These are phyloP conservation scores for Porodaedalea pini DNA, from an alignment of 1,284 basidiomycete species.

Conservation along the genomic window DNA sequence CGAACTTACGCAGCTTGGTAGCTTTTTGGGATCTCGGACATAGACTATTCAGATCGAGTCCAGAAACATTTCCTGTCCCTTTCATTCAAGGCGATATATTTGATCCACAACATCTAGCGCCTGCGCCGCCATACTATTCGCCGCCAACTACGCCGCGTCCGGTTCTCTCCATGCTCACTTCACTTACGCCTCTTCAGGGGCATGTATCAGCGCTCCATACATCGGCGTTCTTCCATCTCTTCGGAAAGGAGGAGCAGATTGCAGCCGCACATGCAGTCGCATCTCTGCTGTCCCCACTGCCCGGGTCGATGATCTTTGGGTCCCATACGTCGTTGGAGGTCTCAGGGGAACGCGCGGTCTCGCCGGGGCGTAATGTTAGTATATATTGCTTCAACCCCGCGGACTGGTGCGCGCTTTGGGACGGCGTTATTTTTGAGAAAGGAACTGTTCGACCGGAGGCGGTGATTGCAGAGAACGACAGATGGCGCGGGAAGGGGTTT, in stretches of 20 bases:
- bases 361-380: neutral
- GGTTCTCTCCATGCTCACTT: slow-evolving; percentile 32
- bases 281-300: slow-evolving; percentile 36
- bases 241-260: slow-evolving; percentile 41
- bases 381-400: slow-evolving; percentile 19
- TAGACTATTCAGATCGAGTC: slow-evolving; percentile 24
- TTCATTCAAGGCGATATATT: slow-evolving; percentile 26
- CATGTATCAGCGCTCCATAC: slow-evolving; percentile 46
- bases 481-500: neutral
- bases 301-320: slow-evolving; percentile 39
- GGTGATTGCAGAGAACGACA: neutral
- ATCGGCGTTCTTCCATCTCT: slow-evolving; percentile 51
- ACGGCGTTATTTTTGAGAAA: slow-evolving; percentile 15
- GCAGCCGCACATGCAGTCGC: slow-evolving; percentile 40
- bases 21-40: slow-evolving; percentile 28
- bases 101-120: slow-evolving; percentile 31
- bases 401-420: slow-evolving; percentile 21
- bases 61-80: slow-evolving; percentile 24
- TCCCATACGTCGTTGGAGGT: slow-evolving; percentile 27
- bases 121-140: slow-evolving; percentile 28
- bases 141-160: slow-evolving; percentile 29
- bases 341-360: slow-evolving; percentile 27
- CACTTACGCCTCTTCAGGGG: slow-evolving; percentile 42
- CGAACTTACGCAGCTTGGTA: slow-evolving; percentile 2
- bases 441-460: slow-evolving; percentile 19